Evolutionary conservation across 148 eudicot genomes (phyloP), one percentile per base, ranked within the genome.

Genomic region (Fagopyrum tataricum): DNA sequence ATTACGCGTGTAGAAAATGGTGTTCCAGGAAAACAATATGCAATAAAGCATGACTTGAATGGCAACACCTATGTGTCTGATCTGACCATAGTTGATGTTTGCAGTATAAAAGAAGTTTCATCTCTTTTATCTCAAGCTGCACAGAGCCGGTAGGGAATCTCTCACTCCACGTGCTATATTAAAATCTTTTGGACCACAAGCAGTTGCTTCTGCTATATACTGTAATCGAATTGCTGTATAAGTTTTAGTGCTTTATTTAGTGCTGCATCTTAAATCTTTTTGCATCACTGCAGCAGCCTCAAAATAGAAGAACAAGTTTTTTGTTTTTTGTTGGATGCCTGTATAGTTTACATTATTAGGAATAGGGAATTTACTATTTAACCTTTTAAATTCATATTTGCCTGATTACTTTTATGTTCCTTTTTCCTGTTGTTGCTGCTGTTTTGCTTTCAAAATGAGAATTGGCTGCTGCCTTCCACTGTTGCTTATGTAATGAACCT

Each of bases 51-150:
- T 61, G 96, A 90, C 67, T 77, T 84, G 15, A 85, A 85, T 70
- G 96, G 96, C 26, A 82, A 88, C 74, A 90, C 92, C 0, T 78
- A 64, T 24, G 96, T 90, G 18, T 79, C 96, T 72, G 96, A 90
- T 74, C 92, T 90, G 61, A 90, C 90, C 18, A 82, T 88, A 53
- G 84, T 90, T 67, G 96, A 90, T 77, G 96, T 90, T 21, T 82
- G 86, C 80, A 90, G 87, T 76, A 85, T 84, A 78, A 83, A 73
- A 56, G 92, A 90, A 81, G 96, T 90, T 53, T 87, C 96, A 67
- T 84, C 87, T 66, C 90, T 90, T 76, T 75, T 90, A 49, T 84
- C 79, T 24, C 86, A 90, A 72, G 96, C 96, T 69, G 96, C 89
- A 41, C 87, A 88, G 62, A 79, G 89, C 83, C 85, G 96, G 96